Conservation (phyloP, 208 protist species). For the Porcisia hertigi region DNA sequence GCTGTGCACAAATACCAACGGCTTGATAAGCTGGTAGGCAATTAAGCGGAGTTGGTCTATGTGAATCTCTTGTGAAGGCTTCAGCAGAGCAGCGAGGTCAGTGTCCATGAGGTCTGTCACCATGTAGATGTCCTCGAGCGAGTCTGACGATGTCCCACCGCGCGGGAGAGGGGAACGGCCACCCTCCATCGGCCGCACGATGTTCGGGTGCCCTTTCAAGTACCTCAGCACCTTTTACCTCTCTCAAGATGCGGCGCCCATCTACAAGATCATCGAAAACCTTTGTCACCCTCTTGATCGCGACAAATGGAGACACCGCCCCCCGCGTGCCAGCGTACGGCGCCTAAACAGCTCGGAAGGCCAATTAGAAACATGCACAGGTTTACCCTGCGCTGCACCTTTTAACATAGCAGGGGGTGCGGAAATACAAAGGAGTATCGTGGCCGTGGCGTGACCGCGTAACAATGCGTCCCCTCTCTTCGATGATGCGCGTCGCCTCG, state of each 20-base stretch:
- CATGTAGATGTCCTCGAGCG: slow-evolving; percentile 89
- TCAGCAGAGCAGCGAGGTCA: slow-evolving; percentile 95
- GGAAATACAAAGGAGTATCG: slow-evolving; percentile 23
- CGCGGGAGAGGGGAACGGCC: slow-evolving; percentile 79
- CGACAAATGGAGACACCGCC: slow-evolving; percentile 67
- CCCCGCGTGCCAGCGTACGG: slow-evolving; percentile 17
- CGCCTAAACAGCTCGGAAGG: slow-evolving; percentile 38
- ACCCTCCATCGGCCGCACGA: slow-evolving; percentile 91
- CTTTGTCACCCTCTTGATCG: slow-evolving; percentile 96
- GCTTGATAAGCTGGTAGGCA: slow-evolving; percentile 91
- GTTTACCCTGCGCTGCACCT: slow-evolving; percentile 3
- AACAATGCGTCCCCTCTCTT: slow-evolving; percentile 34
- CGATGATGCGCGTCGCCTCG: slow-evolving; percentile 28
- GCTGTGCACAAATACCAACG: slow-evolving; percentile 72
- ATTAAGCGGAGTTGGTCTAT: slow-evolving; percentile 97
- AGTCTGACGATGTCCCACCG: slow-evolving; percentile 25
- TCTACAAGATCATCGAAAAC: slow-evolving; percentile 94
- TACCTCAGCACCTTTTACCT: slow-evolving; percentile 91
- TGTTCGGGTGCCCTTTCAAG: slow-evolving; percentile 91
- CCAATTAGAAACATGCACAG: slow-evolving; percentile 32
- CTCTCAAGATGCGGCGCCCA: slow-evolving; percentile 93
- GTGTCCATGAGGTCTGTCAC: slow-evolving; percentile 91
- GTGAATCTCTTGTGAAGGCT: slow-evolving; percentile 75
- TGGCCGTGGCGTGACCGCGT: slow-evolving; percentile 18
- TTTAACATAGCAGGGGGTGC: slow-evolving; percentile 11